Base-by-base conservation (phyloP, 2,329 filamentous ascomycete species). In the Xylariaceae sp. region DNA sequence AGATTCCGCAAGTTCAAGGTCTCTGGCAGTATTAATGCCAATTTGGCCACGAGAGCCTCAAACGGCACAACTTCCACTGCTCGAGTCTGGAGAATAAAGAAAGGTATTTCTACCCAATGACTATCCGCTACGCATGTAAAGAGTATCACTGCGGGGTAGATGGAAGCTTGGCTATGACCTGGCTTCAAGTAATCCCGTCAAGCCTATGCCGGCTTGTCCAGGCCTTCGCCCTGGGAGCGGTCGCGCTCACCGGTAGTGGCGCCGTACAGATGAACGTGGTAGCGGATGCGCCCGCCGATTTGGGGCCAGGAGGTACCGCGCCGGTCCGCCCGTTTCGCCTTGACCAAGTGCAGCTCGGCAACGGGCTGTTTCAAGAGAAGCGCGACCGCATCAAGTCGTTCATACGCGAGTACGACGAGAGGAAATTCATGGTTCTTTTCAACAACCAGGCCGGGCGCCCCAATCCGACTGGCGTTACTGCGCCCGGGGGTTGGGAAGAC, bases 401-500 rank as follows among this genome's bases (percentile, higher is more conserved):
- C 18, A 39, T 69, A 18, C 56, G 52, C 6, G 52, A 59, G 19
- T 69, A 66, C 14, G 65, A 68, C n/a, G 60, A 64, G 50, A 58
- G 62, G 22, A 58, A 59, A 6, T 68, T 68, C 38, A 39, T 68
- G 28, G 56, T 69, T 2, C 57, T 69, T 12, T 69, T 69, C 56
- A 68, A 69, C 42, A 61, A 68, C 19, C 64, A 69, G 46, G 66
- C 66, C 14, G 63, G 62, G 2, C 56, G 66, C 17, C 51, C 65
- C 16, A 69, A 68, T 44, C 62, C 66, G 0, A 53, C 46, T 0
- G 63, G 55, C 2, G 50, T 69, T 33, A 36, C 50, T 17, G 43
- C 60, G 4, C 66, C 66, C 1, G 66, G 66, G 2, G 66, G 66
- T 3, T 70, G 66, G 68, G 66, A 69, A 40, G 64, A 69, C n/a